Percentiles rank a stretch among this genome's conserved stretches.
These are phyloP conservation scores for Paragyromitra xinjiangensis DNA, from an alignment of 495 filamentous ascomycete genomes.

Conservation along the genomic window DNA sequence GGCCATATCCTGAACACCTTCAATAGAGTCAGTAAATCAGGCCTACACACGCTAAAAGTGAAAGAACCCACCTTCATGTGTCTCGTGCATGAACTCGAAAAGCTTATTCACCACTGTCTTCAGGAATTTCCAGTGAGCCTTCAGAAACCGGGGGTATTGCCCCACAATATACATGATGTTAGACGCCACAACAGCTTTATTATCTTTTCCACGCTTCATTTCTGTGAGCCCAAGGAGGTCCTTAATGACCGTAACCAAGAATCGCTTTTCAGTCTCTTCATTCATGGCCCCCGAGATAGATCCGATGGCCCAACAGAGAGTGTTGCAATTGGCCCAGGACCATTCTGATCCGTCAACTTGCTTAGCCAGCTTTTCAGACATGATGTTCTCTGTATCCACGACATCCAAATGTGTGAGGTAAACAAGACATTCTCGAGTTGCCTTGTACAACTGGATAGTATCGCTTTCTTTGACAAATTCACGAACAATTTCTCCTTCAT, in stretches of 20 bases:
- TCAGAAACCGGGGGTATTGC: conserved; percentile 96
- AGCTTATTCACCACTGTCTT: conserved; percentile 99
- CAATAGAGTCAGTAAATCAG: conserved; percentile 56
- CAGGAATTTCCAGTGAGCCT: conserved; percentile 99
- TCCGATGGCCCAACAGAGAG: conserved; percentile 98
- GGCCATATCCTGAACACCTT: conserved; percentile 98
- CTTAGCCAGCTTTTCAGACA: conserved; percentile 95
- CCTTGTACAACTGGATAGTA: conserved; percentile 99
- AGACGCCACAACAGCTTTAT: conserved; percentile 98
- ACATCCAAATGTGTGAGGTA: conserved; percentile 98
- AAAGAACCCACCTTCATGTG: conserved; percentile 80
- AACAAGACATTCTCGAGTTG: conserved; percentile 94
- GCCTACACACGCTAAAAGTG: conserved; percentile 25
- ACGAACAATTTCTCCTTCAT: conserved; percentile 97
- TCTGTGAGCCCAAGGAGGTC: conserved; percentile 97
- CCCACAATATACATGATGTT: conserved; percentile 99
- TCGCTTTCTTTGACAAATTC: conserved; percentile 99
- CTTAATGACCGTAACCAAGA: conserved; percentile 98
- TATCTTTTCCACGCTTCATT: conserved; percentile 99
- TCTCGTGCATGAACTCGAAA: conserved; percentile 99
- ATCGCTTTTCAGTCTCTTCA: conserved; percentile 97
- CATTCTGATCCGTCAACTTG: conserved; percentile 96
- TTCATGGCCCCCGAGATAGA: conserved; percentile 99
- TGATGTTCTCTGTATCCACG: conserved; percentile 95
- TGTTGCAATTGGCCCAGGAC: conserved; percentile 99